Conservation (phyloP, 306 rosid genomes). For the Cercis canadensis region DNA sequence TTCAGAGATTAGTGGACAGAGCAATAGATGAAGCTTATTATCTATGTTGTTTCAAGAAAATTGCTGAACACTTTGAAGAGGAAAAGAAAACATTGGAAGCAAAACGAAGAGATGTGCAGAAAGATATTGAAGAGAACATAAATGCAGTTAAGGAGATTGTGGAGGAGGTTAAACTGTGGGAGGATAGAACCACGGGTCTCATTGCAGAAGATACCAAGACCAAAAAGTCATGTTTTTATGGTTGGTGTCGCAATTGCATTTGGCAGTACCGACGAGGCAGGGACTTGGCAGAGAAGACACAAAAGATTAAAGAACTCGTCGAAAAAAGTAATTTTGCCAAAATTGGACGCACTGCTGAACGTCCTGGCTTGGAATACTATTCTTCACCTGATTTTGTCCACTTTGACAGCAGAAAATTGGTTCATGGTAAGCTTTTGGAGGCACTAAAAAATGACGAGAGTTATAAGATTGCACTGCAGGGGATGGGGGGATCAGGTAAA, state of each 20-base stretch:
- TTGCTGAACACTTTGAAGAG: not conserved
- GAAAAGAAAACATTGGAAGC: not conserved
- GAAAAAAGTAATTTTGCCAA: not conserved
- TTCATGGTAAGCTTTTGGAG: not conserved
- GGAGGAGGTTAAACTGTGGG: not conserved
- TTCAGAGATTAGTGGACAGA: not conserved
- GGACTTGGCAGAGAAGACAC: not conserved
- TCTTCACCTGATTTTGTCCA: not conserved
- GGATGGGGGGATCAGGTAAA: not conserved
- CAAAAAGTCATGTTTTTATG: constrained; percentile 1
- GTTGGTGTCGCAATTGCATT: not conserved
- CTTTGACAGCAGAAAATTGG: not conserved
- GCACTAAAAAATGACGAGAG: not conserved
- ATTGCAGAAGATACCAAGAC: constrained; percentile 7
- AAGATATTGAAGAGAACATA: not conserved
- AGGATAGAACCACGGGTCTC: not conserved
- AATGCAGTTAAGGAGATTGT: not conserved
- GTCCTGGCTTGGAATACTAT: not conserved
- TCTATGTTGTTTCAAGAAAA: not conserved
- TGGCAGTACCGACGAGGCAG: constrained; percentile 2
- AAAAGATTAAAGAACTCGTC: not conserved
- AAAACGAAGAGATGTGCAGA: not conserved
- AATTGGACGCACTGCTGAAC: not conserved
- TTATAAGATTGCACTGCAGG: not conserved
- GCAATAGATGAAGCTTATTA: not conserved